Conservation (phyloP, 208 protist genomes). For the Phytomonas sp. region DNA sequence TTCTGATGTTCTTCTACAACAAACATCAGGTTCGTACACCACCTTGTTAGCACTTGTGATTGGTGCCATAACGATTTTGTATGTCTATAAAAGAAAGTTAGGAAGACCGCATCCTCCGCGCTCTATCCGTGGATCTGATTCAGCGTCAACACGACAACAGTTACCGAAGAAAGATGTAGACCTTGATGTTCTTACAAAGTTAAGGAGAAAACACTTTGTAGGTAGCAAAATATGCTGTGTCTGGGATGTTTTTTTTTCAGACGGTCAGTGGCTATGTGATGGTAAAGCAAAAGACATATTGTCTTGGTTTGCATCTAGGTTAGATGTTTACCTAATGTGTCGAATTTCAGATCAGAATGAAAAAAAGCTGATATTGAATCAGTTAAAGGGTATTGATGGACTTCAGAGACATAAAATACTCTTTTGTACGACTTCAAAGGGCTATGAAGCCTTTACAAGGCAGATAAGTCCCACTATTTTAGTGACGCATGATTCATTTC, state of each 20-base stretch:
- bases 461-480: constrained; percentile 68
- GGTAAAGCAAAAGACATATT: constrained; percentile 40
- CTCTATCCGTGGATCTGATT: constrained; percentile 13
- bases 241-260: constrained; percentile 57
- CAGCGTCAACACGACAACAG: not conserved
- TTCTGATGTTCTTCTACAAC: constrained; percentile 43
- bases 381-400: constrained; percentile 32
- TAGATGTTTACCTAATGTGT: constrained; percentile 78
- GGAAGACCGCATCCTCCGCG: constrained; percentile 10
- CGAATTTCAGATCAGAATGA: constrained; percentile 33
- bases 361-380: constrained; percentile 33
- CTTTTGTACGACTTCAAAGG: constrained; percentile 74
- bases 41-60: constrained; percentile 38
- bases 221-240: constrained; percentile 53
- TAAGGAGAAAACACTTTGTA: constrained; percentile 37
- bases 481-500: constrained; percentile 38
- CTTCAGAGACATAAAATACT: constrained; percentile 69
- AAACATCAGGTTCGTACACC: constrained; percentile 20
- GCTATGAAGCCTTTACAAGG: constrained; percentile 78
- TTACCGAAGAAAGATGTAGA: constrained; percentile 14
- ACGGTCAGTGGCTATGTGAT: constrained; percentile 32
- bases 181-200: constrained; percentile 18
- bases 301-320: constrained; percentile 30
- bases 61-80: constrained; percentile 47
- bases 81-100: constrained; percentile 28